A percentile compares a stretch with the other conserved stretches of the same genome.
Evolutionary conservation across 805 yeast species (phyloP).

Genomic region (Pichia manshurica): DNA sequence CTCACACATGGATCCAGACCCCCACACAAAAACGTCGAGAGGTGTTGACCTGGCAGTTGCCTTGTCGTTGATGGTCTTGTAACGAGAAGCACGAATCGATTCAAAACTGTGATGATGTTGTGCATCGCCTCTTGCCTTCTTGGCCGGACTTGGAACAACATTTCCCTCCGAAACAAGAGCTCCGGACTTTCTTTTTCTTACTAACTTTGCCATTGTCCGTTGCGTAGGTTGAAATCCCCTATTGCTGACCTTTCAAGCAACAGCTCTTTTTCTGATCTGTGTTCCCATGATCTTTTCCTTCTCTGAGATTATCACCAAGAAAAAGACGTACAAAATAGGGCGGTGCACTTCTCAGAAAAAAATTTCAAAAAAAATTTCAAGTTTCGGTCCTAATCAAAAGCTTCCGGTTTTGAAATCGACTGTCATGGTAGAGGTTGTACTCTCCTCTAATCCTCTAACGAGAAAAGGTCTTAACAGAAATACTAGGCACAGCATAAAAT

Average conservation of each 20-base stretch:
- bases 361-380: background rate
- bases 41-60: conserved; percentile 37
- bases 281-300: too few relatives aligned
- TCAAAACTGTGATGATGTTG: conserved; percentile 33
- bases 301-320: too few relatives aligned
- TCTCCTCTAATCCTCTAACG: too few relatives aligned
- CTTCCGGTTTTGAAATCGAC: background rate
- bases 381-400: too few relatives aligned
- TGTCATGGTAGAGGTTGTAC: too few relatives aligned
- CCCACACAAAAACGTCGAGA: conserved; percentile 86
- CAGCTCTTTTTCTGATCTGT: too few relatives aligned
- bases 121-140: conserved; percentile 24
- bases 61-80: conserved; percentile 40
- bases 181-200: conserved; percentile 18
- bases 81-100: conserved; percentile 44
- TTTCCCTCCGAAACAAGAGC: conserved; percentile 18
- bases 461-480: too few relatives aligned
- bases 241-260: too few relatives aligned
- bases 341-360: background rate
- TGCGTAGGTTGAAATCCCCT: background rate
- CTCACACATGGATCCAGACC: conserved; percentile 96
- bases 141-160: conserved; percentile 23
- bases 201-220: conserved; percentile 38
- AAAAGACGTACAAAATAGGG: background rate
- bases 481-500: background rate